Evolutionary conservation across 768 basidiomycete genomes (phyloP).

Genomic region (Naganishia onofrii): DNA sequence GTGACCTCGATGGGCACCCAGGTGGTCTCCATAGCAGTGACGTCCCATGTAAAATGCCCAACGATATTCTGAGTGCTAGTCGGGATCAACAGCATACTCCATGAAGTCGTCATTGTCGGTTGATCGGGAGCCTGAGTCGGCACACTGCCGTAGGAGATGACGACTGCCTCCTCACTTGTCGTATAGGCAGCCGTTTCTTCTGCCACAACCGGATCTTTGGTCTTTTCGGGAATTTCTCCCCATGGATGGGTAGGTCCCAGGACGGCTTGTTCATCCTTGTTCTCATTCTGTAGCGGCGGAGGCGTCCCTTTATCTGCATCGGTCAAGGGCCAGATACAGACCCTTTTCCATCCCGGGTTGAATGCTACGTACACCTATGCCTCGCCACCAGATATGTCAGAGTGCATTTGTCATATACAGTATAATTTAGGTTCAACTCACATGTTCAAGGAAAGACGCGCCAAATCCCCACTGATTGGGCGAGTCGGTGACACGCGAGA

Average conservation of each 20-base stretch:
- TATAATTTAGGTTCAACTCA: background rate
- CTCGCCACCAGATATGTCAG: too few species aligned
- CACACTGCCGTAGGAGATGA: background rate
- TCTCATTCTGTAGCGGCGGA: background rate
- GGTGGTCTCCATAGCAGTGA: background rate
- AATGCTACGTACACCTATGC: conserved; percentile 11
- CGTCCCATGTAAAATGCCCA: background rate
- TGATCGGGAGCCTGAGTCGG: background rate
- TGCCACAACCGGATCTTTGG: background rate
- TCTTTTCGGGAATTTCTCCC: background rate
- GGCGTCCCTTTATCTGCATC: background rate
- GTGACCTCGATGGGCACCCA: background rate
- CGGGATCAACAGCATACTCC: background rate
- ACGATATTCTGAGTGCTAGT: background rate
- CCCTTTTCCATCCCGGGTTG: background rate
- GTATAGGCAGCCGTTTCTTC: background rate
- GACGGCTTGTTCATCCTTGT: too few species aligned
- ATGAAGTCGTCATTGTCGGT: background rate
- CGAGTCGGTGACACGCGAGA: background rate
- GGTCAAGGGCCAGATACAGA: conserved; percentile 5
- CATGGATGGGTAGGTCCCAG: too few species aligned
- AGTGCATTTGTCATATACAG: too few species aligned
- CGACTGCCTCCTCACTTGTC: background rate
- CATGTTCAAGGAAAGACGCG: conserved; percentile 6
- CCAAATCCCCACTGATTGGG: conserved; percentile 2